Base-by-base conservation (phyloP, 2,329 filamentous ascomycete genomes). In the Berkeleyomyces basicola region DNA sequence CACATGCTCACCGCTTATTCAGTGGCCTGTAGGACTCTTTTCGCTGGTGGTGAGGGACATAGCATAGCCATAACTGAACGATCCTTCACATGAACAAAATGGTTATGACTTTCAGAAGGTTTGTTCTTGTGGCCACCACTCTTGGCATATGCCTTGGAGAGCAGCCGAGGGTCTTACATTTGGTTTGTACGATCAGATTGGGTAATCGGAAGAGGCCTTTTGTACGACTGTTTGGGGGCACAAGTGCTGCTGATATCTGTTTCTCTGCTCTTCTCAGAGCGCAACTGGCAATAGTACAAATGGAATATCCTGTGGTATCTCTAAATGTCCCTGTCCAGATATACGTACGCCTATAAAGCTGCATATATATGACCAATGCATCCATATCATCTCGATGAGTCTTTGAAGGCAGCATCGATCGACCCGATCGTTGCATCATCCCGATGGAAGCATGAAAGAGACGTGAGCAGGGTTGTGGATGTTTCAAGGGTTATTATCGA, bases 1-100 rank as follows among this genome's bases (percentile, higher is more conserved):
- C 49, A 53, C 51, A 55, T 55, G 51, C 51, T 55, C 51, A 55
- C 51, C 51, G 51, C 51, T 37, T 55, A 33, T 55, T 55, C 33
- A 14, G 51, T 47, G 51, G 33, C 5, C 51, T 37, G 11, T 39
- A 33, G 51, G 7, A 37, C 11, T 23, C 51, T 11, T 10, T 31
- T 37, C 16, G 43, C 11, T 46, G 3, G 11, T 46, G 33, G 14
- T n/a, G 51, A 14, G 33, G 31, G 36, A 39, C 36, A 55, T 33
- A 55, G 36, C 37, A 33, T 55, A 55, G 14, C 37, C 33, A 55
- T 39, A 6, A 33, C 14, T 37, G n/a, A 14, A 31, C n/a, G 33
- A 55, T 55, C 51, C 51, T 55, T 39, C 33, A 37, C 4, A 55
- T 55, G 36, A 33, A 33, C 51, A 55, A 23, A 39, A 55, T 37